Conservation (phyloP, 208 protist genomes). For the Phytomonas sp. region DNA sequence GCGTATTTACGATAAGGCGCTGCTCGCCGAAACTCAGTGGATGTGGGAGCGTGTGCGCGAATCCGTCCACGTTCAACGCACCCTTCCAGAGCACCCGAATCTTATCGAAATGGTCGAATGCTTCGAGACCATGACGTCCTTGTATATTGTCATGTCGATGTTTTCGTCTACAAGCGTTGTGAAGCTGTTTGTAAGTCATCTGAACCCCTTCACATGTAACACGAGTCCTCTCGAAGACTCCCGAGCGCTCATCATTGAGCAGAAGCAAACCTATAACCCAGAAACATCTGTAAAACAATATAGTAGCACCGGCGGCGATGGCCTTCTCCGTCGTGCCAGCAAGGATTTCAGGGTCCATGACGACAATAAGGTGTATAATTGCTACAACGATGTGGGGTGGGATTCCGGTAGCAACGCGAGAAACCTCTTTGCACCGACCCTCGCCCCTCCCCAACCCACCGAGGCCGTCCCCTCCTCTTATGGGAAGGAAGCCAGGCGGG, state of each 20-base stretch:
- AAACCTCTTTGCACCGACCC: neutral
- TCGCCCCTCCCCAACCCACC: neutral
- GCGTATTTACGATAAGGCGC: slow-evolving; percentile 71
- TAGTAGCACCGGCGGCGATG: neutral
- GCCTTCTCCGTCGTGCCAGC: neutral
- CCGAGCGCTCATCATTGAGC: neutral
- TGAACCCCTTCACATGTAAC: slow-evolving; percentile 9
- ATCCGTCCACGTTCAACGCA: slow-evolving; percentile 75
- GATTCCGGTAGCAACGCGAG: neutral
- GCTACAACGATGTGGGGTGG: neutral
- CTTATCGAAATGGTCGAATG: slow-evolving; percentile 83
- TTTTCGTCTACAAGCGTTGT: slow-evolving; percentile 66
- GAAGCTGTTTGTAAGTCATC: slow-evolving; percentile 32
- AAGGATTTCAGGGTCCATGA: neutral
- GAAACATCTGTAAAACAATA: neutral
- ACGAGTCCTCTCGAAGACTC: neutral
- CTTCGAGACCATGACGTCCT: slow-evolving; percentile 66
- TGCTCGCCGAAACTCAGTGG: slow-evolving; percentile 67
- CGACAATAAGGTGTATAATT: neutral
- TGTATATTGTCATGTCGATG: slow-evolving; percentile 85
- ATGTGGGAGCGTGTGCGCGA: slow-evolving; percentile 78
- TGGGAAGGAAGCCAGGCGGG: neutral
- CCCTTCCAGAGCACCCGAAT: slow-evolving; percentile 70
- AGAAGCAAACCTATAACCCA: neutral
- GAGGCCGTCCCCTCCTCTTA: neutral